These are phyloP conservation scores for Hibiscus trionum DNA, from an alignment of 345 rosid genomes.

Conservation along the genomic window DNA sequence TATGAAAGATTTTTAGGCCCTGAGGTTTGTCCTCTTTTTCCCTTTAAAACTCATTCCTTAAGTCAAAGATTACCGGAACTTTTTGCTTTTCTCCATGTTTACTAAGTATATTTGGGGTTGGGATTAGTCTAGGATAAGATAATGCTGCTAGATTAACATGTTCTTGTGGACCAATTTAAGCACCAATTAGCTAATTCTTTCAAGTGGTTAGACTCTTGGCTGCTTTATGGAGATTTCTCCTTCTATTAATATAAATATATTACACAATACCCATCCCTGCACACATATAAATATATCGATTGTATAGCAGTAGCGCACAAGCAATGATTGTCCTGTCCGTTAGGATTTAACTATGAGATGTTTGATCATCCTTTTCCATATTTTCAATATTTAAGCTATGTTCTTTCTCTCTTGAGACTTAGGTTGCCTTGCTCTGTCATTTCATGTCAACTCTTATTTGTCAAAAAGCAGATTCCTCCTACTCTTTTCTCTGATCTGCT, in stretches of 20 bases:
- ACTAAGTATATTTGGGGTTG: neutral
- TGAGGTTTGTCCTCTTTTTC: conserved; percentile 53
- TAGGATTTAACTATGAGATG: neutral
- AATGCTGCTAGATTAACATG: conserved; percentile 1
- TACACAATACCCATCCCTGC: neutral
- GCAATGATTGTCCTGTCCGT: neutral
- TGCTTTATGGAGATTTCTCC: neutral
- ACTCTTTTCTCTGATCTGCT: neutral
- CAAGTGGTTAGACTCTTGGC: conserved; percentile 1
- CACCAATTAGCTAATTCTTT: conserved; percentile 2
- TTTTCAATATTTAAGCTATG: neutral
- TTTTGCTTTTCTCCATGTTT: neutral
- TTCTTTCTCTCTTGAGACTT: neutral
- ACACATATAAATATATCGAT: neutral
- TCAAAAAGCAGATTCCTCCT: neutral
- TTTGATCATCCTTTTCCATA: neutral
- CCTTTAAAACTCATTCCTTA: conserved; percentile 5
- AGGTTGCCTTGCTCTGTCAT: neutral
- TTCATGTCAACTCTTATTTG: neutral
- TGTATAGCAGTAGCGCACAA: neutral
- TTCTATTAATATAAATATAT: neutral
- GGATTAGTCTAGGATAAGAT: conserved; percentile 3
- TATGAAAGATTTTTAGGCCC: conserved; percentile 98
- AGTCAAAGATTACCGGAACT: neutral
- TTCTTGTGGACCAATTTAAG: neutral